Conservation (phyloP, 1,284 basidiomycete species). For the Singerocomus inundabilis region DNA sequence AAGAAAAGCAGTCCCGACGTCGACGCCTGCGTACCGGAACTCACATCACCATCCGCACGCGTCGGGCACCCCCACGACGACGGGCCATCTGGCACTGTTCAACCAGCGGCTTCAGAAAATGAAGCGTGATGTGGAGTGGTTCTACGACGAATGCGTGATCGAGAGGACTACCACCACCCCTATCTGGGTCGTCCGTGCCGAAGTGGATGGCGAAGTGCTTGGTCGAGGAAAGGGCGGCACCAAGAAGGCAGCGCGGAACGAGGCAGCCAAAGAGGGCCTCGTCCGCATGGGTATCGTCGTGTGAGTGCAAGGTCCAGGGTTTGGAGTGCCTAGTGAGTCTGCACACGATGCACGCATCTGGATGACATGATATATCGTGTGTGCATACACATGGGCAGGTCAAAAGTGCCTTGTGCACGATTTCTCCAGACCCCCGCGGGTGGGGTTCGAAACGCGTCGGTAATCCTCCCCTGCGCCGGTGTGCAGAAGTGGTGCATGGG, state of each 20-base stretch:
- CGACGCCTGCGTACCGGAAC: conserved; percentile 9
- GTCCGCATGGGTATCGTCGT: conserved; percentile 47
- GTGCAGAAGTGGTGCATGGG: conserved; percentile 52
- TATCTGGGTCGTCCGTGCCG: conserved; percentile 64
- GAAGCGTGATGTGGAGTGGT: conserved; percentile 62
- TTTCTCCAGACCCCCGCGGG: conserved; percentile 59
- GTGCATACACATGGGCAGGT: not conserved
- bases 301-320: conserved; percentile 6
- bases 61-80: conserved; percentile 31
- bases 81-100: conserved; percentile 71
- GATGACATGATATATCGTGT: not conserved
- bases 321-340: conserved; percentile 12
- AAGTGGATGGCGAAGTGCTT: conserved; percentile 55
- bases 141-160: conserved; percentile 49
- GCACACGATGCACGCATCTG: not conserved
- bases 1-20: not conserved
- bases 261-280: conserved; percentile 60
- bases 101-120: conserved; percentile 68
- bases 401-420: conserved; percentile 38
- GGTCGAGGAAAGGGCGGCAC: conserved; percentile 65
- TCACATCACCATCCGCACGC: conserved; percentile 20
- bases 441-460: conserved; percentile 23
- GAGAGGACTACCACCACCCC: conserved; percentile 59
- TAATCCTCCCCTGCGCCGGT: conserved; percentile 44
- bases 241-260: conserved; percentile 75